Conservation (phyloP, 352 stramenopile species). For the Globisporangium orthogonon region DNA sequence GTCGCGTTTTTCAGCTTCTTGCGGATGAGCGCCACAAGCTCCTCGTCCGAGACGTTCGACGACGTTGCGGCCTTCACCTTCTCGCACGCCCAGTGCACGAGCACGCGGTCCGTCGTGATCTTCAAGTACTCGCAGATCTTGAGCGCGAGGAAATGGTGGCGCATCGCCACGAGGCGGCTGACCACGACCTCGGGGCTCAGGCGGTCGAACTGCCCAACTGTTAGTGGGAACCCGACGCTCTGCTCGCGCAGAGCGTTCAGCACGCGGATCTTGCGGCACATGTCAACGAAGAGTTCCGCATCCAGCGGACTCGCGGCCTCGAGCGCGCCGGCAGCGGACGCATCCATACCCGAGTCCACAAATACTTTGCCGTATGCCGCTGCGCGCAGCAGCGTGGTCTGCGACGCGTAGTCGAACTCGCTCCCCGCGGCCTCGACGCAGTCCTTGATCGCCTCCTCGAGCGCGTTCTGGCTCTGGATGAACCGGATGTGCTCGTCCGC, state of each 20-base stretch:
- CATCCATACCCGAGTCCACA: constrained; percentile 57
- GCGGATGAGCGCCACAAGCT: constrained; percentile 75
- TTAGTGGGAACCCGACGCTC: constrained; percentile 76
- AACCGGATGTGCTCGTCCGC: constrained; percentile 88
- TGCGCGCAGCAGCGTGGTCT: constrained; percentile 77
- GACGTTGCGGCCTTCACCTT: constrained; percentile 70
- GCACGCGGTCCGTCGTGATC: constrained; percentile 81
- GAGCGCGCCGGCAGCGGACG: constrained; percentile 18
- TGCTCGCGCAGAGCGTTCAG: constrained; percentile 86
- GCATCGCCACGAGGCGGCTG: constrained; percentile 75
- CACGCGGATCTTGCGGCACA: constrained; percentile 84
- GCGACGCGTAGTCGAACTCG: constrained; percentile 80
- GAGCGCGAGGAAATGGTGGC: constrained; percentile 86
- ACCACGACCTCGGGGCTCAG: constrained; percentile 83
- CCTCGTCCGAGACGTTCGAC: constrained; percentile 58
- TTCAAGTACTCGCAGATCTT: constrained; percentile 89
- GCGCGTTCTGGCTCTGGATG: constrained; percentile 70
- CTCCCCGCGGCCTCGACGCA: constrained; percentile 82
- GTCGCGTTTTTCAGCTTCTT: constrained; percentile 81
- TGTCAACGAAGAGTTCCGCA: constrained; percentile 84
- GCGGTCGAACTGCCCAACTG: constrained; percentile 73
- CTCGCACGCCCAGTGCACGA: constrained; percentile 89
- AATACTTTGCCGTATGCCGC: constrained; percentile 89
- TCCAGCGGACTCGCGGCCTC: constrained; percentile 35
- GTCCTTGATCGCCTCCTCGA: constrained; percentile 85